A percentile compares a stretch with the other conserved stretches of the same genome.
These are phyloP conservation scores for Hemileccinum rubropunctum DNA, from an alignment of 768 basidiomycete genomes.

Conservation along the genomic window DNA sequence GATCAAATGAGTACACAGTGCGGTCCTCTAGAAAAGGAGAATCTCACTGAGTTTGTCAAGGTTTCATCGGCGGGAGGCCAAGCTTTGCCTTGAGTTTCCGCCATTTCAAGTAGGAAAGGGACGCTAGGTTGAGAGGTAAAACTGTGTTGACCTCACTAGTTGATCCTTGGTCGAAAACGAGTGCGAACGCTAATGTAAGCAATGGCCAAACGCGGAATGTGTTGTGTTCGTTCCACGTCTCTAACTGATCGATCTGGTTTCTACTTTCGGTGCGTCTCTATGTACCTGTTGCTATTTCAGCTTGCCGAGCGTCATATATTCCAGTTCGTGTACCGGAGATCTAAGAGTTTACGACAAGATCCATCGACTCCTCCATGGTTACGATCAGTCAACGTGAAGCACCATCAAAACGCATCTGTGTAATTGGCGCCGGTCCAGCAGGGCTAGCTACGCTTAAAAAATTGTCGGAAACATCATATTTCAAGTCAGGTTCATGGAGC, in stretches of 20 bases:
- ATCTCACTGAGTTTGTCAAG: constrained; percentile 84
- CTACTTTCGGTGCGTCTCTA: no score
- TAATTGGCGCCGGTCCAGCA: constrained; percentile 75
- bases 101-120: constrained; percentile 41
- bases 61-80: constrained; percentile 85
- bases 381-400: constrained; percentile 6
- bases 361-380: neutral
- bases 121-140: neutral
- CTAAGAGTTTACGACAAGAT: neutral
- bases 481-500: constrained; percentile 60
- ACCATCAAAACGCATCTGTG: constrained; percentile 48
- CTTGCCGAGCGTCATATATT: no score
- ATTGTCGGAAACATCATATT: constrained; percentile 56
- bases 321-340: no score
- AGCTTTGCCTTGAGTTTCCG: constrained; percentile 72
- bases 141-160: constrained; percentile 68
- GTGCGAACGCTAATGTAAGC: constrained; percentile 17
- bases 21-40: neutral
- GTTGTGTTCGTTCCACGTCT: neutral
- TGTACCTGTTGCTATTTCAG: no score
- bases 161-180: constrained; percentile 77
- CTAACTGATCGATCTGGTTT: no score
- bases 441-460: constrained; percentile 71
- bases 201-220: constrained; percentile 1
- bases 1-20: neutral